Evolutionary conservation across 768 basidiomycete genomes (phyloP).

Genomic region (Mycena chlorophos): DNA sequence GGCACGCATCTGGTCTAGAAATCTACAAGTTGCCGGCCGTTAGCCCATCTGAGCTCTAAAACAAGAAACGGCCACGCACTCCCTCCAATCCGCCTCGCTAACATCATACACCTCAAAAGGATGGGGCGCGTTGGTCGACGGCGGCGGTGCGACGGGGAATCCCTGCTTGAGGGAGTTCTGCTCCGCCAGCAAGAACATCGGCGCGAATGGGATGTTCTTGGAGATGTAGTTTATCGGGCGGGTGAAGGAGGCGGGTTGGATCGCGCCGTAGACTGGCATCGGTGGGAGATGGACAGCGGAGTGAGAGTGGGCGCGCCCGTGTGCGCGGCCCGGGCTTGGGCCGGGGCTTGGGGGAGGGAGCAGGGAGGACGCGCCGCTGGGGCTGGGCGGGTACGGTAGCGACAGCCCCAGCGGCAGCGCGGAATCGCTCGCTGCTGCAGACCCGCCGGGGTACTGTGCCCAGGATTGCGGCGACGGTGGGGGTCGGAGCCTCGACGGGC

Average conservation of each 20-base stretch:
- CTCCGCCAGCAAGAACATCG: constrained; percentile 31
- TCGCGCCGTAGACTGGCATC: neutral
- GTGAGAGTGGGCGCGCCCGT: neutral
- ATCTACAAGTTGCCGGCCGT: constrained; percentile 28
- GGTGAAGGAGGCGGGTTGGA: constrained; percentile 8
- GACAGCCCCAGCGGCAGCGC: too few species aligned
- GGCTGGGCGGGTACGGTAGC: neutral
- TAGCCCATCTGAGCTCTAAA: neutral
- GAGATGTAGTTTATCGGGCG: constrained; percentile 1
- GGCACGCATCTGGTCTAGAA: constrained; percentile 38
- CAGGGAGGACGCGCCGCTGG: neutral
- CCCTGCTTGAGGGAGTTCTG: constrained; percentile 40
- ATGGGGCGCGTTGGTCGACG: constrained; percentile 39
- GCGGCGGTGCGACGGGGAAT: constrained; percentile 46
- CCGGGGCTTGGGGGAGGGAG: neutral
- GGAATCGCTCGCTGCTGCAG: too few species aligned
- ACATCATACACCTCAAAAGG: constrained; percentile 55
- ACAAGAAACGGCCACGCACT: constrained; percentile 25
- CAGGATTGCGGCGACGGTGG: too few species aligned
- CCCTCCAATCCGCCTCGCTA: constrained; percentile 49
- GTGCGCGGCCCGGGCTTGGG: neutral
- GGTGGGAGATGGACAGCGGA: neutral
- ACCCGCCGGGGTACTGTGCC: too few species aligned
- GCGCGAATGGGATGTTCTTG: constrained; percentile 29
- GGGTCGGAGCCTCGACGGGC: too few species aligned